Evolutionary conservation across 2,329 filamentous ascomycete species (phyloP), one percentile per base, ranked within the genome.

Genomic region (Phaeophleospora eucalypticola): DNA sequence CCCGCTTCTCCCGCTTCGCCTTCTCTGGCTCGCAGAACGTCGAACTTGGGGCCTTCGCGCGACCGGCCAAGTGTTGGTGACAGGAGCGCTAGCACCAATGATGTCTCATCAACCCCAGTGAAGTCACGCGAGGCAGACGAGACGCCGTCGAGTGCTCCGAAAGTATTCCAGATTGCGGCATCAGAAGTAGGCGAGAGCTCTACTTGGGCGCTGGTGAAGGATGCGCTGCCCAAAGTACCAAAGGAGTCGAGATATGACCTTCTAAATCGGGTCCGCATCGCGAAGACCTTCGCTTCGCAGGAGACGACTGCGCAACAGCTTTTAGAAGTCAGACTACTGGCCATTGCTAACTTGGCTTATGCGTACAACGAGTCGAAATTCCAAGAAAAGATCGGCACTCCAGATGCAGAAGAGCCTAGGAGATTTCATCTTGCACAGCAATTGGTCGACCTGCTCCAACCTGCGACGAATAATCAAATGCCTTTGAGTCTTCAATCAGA

Each of bases 351-450:
- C 60, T 69, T 98, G 52, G 88, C 89, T 2, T 96, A 95, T 64
- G 87, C 97, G 45, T 85, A 94, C 57, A 77, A 79, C 2, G 94
- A 98, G 61, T 71, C 78, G 3, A 80, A 82, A n/a, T 95, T 98
- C 59, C 76, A 89, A 36, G 85, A 91, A 53, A 91, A 88, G 66
- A 80, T 96, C 35, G 77, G 95, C 42, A 87, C 87, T 54, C 84
- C 90, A 57, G 94, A 98, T 63, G 81, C 82, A 32, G 91, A 97
- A 60, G 89, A 95, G 66, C 89, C 90, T 2, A 84, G 90, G 50
- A 82, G 88, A 42, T 85, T 89, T 53, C 93, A 98, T 67, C 76
- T 98, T 18, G 84, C 89, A 3, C 94, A 94, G 61, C 94, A 98
- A 68, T 79, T 98, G 32, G 87, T 88, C 15, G 91, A 97, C 65